These are phyloP conservation scores for Xylaria acuta DNA, from an alignment of 495 filamentous ascomycete species.

Conservation along the genomic window DNA sequence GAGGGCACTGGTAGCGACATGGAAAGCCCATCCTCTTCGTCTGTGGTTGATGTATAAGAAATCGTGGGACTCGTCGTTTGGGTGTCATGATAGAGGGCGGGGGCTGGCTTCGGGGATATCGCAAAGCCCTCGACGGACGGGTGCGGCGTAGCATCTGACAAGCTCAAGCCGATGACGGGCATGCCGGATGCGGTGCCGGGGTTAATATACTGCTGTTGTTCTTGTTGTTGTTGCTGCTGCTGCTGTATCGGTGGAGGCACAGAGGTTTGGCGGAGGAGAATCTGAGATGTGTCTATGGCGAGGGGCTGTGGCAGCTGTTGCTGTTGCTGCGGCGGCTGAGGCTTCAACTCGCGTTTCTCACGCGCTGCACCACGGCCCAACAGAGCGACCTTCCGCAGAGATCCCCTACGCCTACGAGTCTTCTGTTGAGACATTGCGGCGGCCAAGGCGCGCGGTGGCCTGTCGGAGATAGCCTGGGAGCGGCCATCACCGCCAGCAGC, in stretches of 20 bases:
- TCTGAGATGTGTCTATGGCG: conserved; percentile 50
- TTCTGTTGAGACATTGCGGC: conserved; percentile 67
- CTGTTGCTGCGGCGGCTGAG: conserved; percentile 23
- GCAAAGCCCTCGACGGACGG: conserved; percentile 55
- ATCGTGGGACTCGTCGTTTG: conserved; percentile 61
- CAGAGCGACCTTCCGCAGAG: conserved; percentile 79
- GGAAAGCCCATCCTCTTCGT: conserved; percentile 75
- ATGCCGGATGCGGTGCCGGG: conserved; percentile 16
- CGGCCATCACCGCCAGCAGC: background rate
- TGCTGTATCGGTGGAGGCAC: conserved; percentile 14
- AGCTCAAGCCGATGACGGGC: conserved; percentile 52
- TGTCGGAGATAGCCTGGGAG: conserved; percentile 28
- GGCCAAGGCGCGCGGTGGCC: conserved; percentile 47
- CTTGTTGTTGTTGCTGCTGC: conserved; percentile 11
- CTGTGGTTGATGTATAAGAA: conserved; percentile 73
- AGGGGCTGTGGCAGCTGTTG: conserved; percentile 28
- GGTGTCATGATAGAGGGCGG: conserved; percentile 31
- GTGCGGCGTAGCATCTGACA: conserved; percentile 55
- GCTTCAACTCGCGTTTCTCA: conserved; percentile 59
- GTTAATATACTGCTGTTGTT: background rate
- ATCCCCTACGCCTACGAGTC: conserved; percentile 77
- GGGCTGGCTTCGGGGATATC: conserved; percentile 35
- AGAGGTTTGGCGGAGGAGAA: conserved; percentile 30
- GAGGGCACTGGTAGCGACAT: conserved; percentile 36
- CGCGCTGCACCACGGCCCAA: conserved; percentile 71